Conservation (phyloP, 2,329 filamentous ascomycete genomes). For the Chrysoporthe austroafricana region DNA sequence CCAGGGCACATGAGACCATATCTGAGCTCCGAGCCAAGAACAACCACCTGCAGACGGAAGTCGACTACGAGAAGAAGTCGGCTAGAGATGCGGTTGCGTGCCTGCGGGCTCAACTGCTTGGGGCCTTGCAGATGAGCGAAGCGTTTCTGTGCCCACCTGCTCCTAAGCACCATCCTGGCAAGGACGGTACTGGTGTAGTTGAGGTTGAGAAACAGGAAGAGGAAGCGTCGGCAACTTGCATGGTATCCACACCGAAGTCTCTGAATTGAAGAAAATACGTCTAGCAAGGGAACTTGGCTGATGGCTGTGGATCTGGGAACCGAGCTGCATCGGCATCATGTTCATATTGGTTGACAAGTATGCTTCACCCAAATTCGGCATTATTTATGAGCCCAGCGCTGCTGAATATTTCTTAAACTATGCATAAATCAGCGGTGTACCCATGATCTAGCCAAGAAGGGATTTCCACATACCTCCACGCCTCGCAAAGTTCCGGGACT, state of each 20-base stretch:
- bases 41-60: not conserved
- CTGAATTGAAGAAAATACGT: not conserved
- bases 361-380: not conserved
- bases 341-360: not conserved
- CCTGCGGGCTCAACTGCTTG: slow-evolving; percentile 21
- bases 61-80: not conserved
- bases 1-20: not conserved
- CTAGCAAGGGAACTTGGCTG: no score
- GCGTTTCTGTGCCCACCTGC: slow-evolving; percentile 18
- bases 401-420: not conserved
- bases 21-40: not conserved
- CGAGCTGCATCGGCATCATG: not conserved
- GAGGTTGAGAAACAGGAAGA: not conserved
- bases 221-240: not conserved
- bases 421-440: not conserved
- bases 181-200: not conserved
- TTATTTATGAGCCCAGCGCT: not conserved
- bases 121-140: slow-evolving; percentile 23
- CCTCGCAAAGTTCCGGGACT: not conserved
- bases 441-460: not conserved
- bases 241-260: not conserved
- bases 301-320: not conserved
- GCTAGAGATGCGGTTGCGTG: slow-evolving; percentile 15
- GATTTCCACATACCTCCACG: not conserved
- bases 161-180: not conserved